Conservation (phyloP, 805 yeast genomes). For the Lipomyces spencermartinsiae region DNA sequence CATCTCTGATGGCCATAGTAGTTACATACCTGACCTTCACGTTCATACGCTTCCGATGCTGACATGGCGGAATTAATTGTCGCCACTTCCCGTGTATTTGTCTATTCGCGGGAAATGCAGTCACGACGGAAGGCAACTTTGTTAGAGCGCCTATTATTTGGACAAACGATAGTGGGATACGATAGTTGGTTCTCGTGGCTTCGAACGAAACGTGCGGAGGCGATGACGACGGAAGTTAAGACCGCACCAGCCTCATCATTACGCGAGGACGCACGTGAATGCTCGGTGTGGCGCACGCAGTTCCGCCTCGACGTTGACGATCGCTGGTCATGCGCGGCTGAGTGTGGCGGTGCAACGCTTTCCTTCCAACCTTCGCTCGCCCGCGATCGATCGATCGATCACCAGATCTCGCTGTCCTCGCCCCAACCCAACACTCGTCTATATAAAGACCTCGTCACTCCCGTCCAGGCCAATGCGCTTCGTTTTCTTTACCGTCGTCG, state of each 20-base stretch:
- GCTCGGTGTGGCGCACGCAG: not conserved
- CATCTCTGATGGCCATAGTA: not conserved
- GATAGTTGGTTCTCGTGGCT: too few relatives aligned
- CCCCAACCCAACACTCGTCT: not conserved
- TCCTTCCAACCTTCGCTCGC: not conserved
- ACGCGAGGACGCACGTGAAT: too few relatives aligned
- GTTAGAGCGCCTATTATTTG: not conserved
- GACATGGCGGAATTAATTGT: constrained; percentile 18
- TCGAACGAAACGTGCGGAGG: too few relatives aligned
- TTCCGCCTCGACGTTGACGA: not conserved
- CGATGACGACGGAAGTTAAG: too few relatives aligned
- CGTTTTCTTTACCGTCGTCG: not conserved
- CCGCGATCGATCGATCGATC: not conserved
- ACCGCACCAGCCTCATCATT: not conserved
- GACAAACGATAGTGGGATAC: too few relatives aligned
- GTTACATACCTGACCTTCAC: constrained; percentile 43
- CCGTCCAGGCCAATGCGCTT: not conserved
- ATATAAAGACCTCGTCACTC: not conserved
- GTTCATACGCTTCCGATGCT: constrained; percentile 41
- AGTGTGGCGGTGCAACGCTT: not conserved
- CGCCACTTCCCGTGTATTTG: not conserved
- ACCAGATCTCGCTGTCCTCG: not conserved
- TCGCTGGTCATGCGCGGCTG: constrained; percentile 1
- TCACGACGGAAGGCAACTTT: not conserved
- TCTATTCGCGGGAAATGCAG: not conserved